Base-by-base conservation (phyloP, 352 stramenopile genomes). In the Lagenidium giganteum region DNA sequence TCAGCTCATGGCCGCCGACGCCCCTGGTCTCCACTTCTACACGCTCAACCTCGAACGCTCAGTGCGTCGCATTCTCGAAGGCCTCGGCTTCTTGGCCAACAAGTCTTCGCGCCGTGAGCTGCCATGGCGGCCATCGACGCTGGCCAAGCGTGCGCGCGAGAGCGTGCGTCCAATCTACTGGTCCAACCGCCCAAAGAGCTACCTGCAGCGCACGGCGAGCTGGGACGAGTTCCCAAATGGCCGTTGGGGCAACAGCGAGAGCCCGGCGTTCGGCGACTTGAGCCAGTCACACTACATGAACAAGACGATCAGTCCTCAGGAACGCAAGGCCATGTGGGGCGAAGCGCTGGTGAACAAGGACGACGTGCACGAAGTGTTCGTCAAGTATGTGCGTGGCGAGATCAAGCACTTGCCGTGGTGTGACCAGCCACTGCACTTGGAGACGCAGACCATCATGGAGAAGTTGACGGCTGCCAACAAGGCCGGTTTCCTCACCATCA, bases 141-240 rank as follows among this genome's bases (percentile, higher is more conserved):
- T 96, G 38, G 75, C 70, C 12, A 93, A 92, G 51, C 72, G 94
- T 38, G 66, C 78, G 11, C 61, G 80, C 37, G 95, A 88, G 47
- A 82, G 57, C 32, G 79, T 98, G 30, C 87, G 95, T 37, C 95
- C 95, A 11, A 99, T 99, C 48, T 98, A 98, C 54, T 99, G 95
- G 95, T 96, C 94, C 9, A 98, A 99, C 64, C 83, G 95, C 20
- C 94, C 94, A 9, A 96, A 96, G 64, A 97, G 81, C 47, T 99
- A 99, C 72, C 66, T 98, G 20, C 75, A 95, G 59, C 71, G 95
- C 31, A 99, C 95, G 12, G 87, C 96, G 46, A 83, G 87, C 51
- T 98, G 95, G 95, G 93, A 98, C 57, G 93, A 98, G 51, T 96
- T 98, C 69, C 93, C 70, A 65, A 98, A 95, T 61, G 93, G 77